Conservation (phyloP, 176 grass and related monocot species). For the Zea luxurians region DNA sequence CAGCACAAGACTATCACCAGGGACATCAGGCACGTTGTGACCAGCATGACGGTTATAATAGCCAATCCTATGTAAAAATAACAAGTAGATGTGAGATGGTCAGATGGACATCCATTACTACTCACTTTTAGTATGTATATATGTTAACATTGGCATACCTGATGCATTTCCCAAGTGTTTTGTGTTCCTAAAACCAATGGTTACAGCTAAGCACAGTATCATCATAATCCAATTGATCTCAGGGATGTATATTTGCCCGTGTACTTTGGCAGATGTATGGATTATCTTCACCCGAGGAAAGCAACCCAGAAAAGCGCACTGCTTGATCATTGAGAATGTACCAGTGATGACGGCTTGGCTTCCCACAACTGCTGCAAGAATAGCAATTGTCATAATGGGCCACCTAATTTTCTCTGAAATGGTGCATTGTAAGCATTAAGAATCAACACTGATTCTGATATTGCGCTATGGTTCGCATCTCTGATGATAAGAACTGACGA, state of each 20-base stretch:
- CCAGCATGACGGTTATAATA: slow-evolving; percentile 97
- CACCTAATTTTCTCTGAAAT: slow-evolving; percentile 76
- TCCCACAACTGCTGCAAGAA: slow-evolving; percentile 92
- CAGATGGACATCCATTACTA: not conserved
- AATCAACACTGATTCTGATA: slow-evolving; percentile 9
- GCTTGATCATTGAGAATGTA: slow-evolving; percentile 96
- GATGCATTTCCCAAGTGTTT: slow-evolving; percentile 91
- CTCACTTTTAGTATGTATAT: not conserved
- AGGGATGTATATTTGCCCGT: slow-evolving; percentile 94
- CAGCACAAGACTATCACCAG: slow-evolving; percentile 93
- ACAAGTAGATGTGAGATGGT: slow-evolving; percentile 8
- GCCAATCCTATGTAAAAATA: slow-evolving; percentile 67
- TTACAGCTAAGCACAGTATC: slow-evolving; percentile 84
- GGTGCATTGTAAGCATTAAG: slow-evolving; percentile 27
- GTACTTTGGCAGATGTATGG: slow-evolving; percentile 84
- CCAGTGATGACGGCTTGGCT: slow-evolving; percentile 94
- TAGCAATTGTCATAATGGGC: slow-evolving; percentile 86
- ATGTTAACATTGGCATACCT: slow-evolving; percentile 46
- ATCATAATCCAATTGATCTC: slow-evolving; percentile 99
- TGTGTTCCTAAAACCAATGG: slow-evolving; percentile 92
- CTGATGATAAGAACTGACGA: slow-evolving; percentile 28
- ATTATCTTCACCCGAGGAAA: slow-evolving; percentile 97
- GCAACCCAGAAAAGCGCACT: slow-evolving; percentile 87
- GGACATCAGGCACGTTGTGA: slow-evolving; percentile 95
- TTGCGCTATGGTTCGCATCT: slow-evolving; percentile 2